Percentiles rank a stretch among this genome's conserved stretches.
These are phyloP conservation scores for Salvia miltiorrhiza DNA, from an alignment of 257 asterid species.

Conservation along the genomic window DNA sequence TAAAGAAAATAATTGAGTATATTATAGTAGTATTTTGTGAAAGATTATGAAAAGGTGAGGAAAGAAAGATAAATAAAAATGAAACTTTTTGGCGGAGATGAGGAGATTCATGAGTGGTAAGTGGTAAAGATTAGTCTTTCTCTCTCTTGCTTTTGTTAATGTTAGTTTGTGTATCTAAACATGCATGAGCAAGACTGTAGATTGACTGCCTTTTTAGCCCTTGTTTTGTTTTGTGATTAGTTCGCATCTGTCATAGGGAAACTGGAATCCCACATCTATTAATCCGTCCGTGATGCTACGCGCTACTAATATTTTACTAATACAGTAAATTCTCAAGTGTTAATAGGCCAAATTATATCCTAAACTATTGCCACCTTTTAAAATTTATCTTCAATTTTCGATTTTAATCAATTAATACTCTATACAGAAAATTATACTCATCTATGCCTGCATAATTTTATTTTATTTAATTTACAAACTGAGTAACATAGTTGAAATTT, in stretches of 20 bases:
- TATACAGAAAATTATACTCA: too few relatives aligned
- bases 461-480: too few relatives aligned
- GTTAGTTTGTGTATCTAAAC: slow-evolving; percentile 13
- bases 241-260: slow-evolving; percentile 25
- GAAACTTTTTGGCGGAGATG: slow-evolving; percentile 56
- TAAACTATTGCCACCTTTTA: too few relatives aligned
- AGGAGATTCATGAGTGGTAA: slow-evolving; percentile 57
- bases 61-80: slow-evolving; percentile 42
- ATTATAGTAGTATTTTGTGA: not conserved
- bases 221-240: slow-evolving; percentile 29
- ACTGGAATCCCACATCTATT: slow-evolving; percentile 8
- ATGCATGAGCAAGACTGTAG: slow-evolving; percentile 31
- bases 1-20: not conserved
- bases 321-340: too few relatives aligned
- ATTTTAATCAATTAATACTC: too few relatives aligned
- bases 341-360: too few relatives aligned
- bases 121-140: slow-evolving; percentile 26
- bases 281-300: slow-evolving; percentile 19
- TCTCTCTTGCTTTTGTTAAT: not conserved
- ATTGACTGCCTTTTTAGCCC: slow-evolving; percentile 58
- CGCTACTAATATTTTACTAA: not conserved
- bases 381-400: too few relatives aligned
- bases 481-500: too few relatives aligned
- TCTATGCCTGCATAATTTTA: too few relatives aligned
- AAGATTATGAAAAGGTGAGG: slow-evolving; percentile 32